Percentiles rank a stretch among this genome's conserved stretches.
Conservation (phyloP, 2,329 filamentous ascomycete species). For the Ophiocordyceps robertsii region DNA sequence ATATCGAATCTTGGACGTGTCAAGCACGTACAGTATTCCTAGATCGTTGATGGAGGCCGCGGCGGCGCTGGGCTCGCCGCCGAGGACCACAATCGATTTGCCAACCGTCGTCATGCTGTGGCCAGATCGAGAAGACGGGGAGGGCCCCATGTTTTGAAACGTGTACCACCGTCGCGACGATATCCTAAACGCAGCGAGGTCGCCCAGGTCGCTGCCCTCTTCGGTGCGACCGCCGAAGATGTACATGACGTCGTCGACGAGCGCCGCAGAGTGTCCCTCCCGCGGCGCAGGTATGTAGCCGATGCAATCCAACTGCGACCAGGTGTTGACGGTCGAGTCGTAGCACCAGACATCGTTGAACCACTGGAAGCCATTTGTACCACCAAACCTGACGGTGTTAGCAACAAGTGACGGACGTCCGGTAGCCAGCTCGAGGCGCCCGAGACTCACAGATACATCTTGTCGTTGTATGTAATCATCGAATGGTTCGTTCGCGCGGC, state of each 20-base stretch:
- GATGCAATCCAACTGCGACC: constrained; percentile 87
- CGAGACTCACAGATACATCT: constrained; percentile 69
- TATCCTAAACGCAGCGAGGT: constrained; percentile 67
- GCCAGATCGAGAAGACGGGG: constrained; percentile 82
- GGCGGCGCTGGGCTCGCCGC: constrained; percentile 85
- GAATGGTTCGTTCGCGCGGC: constrained; percentile 91
- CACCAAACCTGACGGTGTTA: constrained; percentile 59
- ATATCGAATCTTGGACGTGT: constrained; percentile 93
- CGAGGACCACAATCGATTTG: constrained; percentile 84
- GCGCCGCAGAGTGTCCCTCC: constrained; percentile 84
- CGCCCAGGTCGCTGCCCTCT: constrained; percentile 82
- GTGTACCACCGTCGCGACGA: constrained; percentile 91
- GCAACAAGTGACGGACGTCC: background rate
- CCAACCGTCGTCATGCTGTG: constrained; percentile 96
- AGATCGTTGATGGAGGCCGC: constrained; percentile 71
- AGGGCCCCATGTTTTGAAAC: constrained; percentile 98
- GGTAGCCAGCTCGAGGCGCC: background rate
- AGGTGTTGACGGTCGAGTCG: constrained; percentile 68
- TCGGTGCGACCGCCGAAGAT: constrained; percentile 93
- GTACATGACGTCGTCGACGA: constrained; percentile 98
- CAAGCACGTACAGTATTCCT: constrained; percentile 78
- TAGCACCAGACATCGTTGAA: constrained; percentile 99
- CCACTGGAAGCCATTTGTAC: constrained; percentile 91
- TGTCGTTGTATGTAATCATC: constrained; percentile 82
- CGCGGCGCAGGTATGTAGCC: constrained; percentile 90